These are phyloP conservation scores for Scheffersomyces cryptocercus DNA, from an alignment of 1,139 yeast genomes.

Conservation along the genomic window DNA sequence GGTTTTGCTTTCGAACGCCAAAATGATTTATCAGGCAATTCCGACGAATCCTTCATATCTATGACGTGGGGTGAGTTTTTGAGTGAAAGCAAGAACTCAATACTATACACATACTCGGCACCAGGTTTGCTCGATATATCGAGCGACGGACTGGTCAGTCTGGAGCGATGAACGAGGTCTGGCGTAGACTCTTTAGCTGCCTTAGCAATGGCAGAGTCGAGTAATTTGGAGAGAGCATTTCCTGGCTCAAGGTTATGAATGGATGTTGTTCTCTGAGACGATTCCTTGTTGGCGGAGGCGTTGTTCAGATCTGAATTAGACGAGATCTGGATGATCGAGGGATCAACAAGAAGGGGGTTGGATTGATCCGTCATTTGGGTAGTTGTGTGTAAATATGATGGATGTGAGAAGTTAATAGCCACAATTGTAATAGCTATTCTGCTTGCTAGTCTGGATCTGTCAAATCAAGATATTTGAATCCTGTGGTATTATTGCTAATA, in stretches of 20 bases:
- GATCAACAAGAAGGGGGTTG: constrained; percentile 32
- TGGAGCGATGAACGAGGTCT: constrained; percentile 27
- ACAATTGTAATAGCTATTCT: too few species aligned
- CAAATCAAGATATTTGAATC: too few species aligned
- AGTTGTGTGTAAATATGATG: too few species aligned
- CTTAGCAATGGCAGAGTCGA: constrained; percentile 40
- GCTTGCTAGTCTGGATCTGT: too few species aligned
- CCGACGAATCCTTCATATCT: constrained; percentile 22
- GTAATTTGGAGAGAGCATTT: constrained; percentile 42
- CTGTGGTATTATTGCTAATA: too few species aligned
- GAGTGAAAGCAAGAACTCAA: constrained; percentile 36
- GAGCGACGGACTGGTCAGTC: constrained; percentile 16
- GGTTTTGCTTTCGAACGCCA: constrained; percentile 33
- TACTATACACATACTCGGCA: constrained; percentile 29
- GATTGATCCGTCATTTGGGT: constrained; percentile 6
- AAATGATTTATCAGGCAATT: constrained; percentile 44
- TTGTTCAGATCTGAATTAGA: constrained; percentile 11
- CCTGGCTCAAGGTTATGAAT: constrained; percentile 26
- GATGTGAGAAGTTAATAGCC: too few species aligned
- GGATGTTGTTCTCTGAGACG: constrained; percentile 1
- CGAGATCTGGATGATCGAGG: constrained; percentile 29
- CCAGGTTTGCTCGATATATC: constrained; percentile 8
- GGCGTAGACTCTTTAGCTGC: constrained; percentile 52
- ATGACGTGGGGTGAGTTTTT: constrained; percentile 37
- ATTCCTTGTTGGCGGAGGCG: constrained; percentile 2